A percentile compares a stretch with the other conserved stretches of the same genome.
Evolutionary conservation across 2,329 filamentous ascomycete species (phyloP).

Genomic region (Arthrobotrys sinensis): DNA sequence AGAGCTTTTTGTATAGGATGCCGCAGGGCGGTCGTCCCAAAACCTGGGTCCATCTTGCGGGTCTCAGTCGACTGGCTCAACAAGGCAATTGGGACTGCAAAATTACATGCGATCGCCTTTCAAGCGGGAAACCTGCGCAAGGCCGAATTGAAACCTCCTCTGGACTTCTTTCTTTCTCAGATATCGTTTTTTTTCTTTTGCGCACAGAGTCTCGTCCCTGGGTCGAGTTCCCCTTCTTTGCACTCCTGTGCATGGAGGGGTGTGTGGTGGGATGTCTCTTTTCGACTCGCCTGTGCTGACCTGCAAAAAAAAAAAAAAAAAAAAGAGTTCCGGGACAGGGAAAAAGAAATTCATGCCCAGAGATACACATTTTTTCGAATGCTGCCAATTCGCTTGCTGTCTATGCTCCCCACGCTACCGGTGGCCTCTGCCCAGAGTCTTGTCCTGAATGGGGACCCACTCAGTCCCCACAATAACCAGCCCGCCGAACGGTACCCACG

Average conservation of each 20-base stretch:
- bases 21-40: slow-evolving; percentile 27
- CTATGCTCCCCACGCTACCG: slow-evolving; percentile 28
- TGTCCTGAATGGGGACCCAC: slow-evolving; percentile 40
- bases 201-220: slow-evolving; percentile 34
- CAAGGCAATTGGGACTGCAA: slow-evolving; percentile 41
- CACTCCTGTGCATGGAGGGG: slow-evolving; percentile 51
- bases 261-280: slow-evolving; percentile 30
- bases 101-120: slow-evolving; percentile 42
- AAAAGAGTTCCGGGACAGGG: slow-evolving; percentile 8
- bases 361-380: slow-evolving; percentile 35
- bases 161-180: slow-evolving; percentile 29
- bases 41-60: slow-evolving; percentile 22
- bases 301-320: slow-evolving; percentile 4
- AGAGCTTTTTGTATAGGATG: slow-evolving; percentile 60
- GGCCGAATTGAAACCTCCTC: slow-evolving; percentile 29
- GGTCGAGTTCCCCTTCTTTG: slow-evolving; percentile 11
- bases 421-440: slow-evolving; percentile 54
- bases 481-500: slow-evolving; percentile 55
- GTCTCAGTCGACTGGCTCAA: slow-evolving; percentile 56
- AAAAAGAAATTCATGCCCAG: slow-evolving; percentile 49
- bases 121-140: slow-evolving; percentile 52
- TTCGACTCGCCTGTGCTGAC: slow-evolving; percentile 30
- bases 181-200: slow-evolving; percentile 33
- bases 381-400: slow-evolving; percentile 1
- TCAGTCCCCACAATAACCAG: slow-evolving; percentile 20